Base-by-base conservation (phyloP, 192 early-diverging fungal species). In the Mortierella hygrophila region DNA sequence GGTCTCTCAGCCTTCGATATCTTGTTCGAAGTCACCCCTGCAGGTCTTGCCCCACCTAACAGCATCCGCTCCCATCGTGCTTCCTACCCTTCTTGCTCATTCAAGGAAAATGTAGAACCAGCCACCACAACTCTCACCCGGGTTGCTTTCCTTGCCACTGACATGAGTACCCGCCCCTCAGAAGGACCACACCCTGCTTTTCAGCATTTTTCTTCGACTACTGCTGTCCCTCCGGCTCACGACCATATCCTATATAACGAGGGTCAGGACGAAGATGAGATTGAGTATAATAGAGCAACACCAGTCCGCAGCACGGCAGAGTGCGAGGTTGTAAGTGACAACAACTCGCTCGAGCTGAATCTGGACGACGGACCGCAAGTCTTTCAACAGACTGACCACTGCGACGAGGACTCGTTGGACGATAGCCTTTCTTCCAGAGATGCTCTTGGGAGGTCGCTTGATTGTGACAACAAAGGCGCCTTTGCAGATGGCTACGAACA, bases 1-100 rank as follows among this genome's bases (percentile, higher is more conserved):
- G 80, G 80, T 11, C 54, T 82, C 21, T 68, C 63, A n/a, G 26
- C 80, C 15, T 52, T 52, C 21, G 80, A 82, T 5, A 71, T 82
- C 47, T 23, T 79, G 10, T 20, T 70, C 2, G 47, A 70, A 42
- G 52, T 32, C 21, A 75, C 16, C 18, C 49, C 49, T 20, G 49
- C 16, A 52, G 49, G 49, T 18, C 18, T 52, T 18, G 3, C 2
- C 49, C 49, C 49, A 6, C 20, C 41, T 13, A 38, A 38, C 16
- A 41, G 70, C 11, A 5, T 23, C 16, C 41, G 32, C 38, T 26
- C 29, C 10, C 26, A 29, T 32, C 60, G 26, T 4, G 60, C 26
- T 32, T 65, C 60, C 8, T 29, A 32, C 60, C 29, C 26, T 15
- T 32, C 26, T 32, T 32, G 13, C 11, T 65, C 26, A 32, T 15